Evolutionary conservation across 2,329 filamentous ascomycete species (phyloP).

Genomic region (Xylariaceae sp.): DNA sequence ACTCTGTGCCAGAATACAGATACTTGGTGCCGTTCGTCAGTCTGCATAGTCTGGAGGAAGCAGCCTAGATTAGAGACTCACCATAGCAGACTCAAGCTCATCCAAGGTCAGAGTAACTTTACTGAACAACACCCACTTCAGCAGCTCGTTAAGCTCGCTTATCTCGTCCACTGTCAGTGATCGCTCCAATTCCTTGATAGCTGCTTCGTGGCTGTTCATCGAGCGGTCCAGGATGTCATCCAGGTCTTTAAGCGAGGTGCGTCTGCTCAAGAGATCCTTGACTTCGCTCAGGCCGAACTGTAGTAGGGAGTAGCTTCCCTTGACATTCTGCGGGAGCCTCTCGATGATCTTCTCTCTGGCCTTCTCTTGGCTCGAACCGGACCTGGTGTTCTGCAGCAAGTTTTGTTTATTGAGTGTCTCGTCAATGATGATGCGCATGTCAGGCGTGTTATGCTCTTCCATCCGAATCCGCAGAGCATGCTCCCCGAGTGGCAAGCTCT

Average conservation of each 20-base stretch:
- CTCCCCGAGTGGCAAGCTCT: not conserved
- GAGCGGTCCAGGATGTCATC: slow-evolving; percentile 13
- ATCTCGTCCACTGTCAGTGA: slow-evolving; percentile 16
- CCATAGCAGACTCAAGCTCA: slow-evolving; percentile 19
- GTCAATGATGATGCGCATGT: slow-evolving; percentile 15
- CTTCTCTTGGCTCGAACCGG: slow-evolving; percentile 12
- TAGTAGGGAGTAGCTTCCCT: slow-evolving; percentile 14
- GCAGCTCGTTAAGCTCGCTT: slow-evolving; percentile 18
- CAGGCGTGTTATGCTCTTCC: slow-evolving; percentile 11
- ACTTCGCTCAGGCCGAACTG: slow-evolving; percentile 14
- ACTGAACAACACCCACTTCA: slow-evolving; percentile 19
- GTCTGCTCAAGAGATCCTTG: slow-evolving; percentile 11
- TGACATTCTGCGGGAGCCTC: slow-evolving; percentile 11
- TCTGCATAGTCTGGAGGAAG: not conserved
- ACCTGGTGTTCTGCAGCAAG: slow-evolving; percentile 11
- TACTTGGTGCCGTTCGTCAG: slow-evolving; percentile 9
- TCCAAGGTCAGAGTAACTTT: slow-evolving; percentile 7
- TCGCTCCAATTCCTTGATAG: slow-evolving; percentile 16
- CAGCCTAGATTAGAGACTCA: slow-evolving; percentile 5
- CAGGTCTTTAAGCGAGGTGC: slow-evolving; percentile 11
- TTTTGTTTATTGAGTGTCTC: slow-evolving; percentile 11
- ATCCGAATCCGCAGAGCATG: slow-evolving; percentile 9
- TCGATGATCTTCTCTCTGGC: slow-evolving; percentile 13
- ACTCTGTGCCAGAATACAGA: slow-evolving; percentile 15
- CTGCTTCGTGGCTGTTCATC: slow-evolving; percentile 15